Percentiles rank a stretch among this genome's conserved stretches.
These are phyloP conservation scores for Eragrostis curvula DNA, from an alignment of 176 grass and related monocot species.

Conservation along the genomic window DNA sequence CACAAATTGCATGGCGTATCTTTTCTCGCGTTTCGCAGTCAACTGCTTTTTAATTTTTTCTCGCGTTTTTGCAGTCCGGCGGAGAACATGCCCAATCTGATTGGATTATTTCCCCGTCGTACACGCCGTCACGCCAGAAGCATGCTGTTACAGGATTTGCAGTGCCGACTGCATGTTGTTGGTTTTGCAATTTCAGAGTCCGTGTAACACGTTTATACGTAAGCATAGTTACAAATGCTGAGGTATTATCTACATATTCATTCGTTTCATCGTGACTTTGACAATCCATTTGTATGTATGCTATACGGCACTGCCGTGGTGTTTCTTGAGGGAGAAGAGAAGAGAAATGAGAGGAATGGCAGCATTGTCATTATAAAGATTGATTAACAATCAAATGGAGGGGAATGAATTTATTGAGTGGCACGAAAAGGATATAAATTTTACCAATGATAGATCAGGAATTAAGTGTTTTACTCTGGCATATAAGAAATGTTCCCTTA, in stretches of 20 bases:
- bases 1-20: slow-evolving; percentile 4
- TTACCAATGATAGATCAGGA: too few species aligned
- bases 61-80: background rate
- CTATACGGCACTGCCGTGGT: too few species aligned
- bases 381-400: too few species aligned
- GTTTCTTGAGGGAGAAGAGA: too few species aligned
- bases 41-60: background rate
- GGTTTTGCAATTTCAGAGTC: background rate
- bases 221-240: background rate
- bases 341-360: too few species aligned
- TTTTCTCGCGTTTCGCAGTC: slow-evolving; percentile 14
- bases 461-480: too few species aligned
- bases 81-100: slow-evolving; percentile 13
- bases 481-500: too few species aligned
- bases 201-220: background rate
- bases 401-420: too few species aligned
- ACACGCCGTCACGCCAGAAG: background rate
- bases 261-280: background rate
- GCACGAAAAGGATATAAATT: too few species aligned
- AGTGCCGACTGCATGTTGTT: too few species aligned
- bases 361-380: too few species aligned
- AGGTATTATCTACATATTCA: background rate
- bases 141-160: background rate
- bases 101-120: background rate
- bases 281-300: too few species aligned